These are phyloP conservation scores for Vicia sativa DNA, from an alignment of 306 rosid genomes.

Conservation along the genomic window DNA sequence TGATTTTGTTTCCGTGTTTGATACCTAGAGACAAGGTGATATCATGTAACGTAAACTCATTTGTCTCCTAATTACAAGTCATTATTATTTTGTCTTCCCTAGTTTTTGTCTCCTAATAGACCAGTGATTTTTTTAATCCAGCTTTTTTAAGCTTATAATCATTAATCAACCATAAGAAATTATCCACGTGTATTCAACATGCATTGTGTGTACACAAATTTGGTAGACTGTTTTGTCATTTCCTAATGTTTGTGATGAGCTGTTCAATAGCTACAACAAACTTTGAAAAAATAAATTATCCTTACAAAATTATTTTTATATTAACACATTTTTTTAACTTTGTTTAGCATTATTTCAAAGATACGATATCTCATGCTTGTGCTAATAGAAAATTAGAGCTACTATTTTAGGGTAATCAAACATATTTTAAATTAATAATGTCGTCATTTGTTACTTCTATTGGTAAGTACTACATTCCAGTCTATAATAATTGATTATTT, in stretches of 20 bases:
- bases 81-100: background rate
- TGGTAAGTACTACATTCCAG: constrained; percentile 28
- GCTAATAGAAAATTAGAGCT: constrained; percentile 27
- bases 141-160: constrained; percentile 8
- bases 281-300: constrained; percentile 50
- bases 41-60: constrained; percentile 4
- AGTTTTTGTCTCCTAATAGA: constrained; percentile 5
- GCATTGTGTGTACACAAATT: constrained; percentile 36
- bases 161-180: constrained; percentile 32
- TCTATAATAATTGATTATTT: background rate
- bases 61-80: background rate
- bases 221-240: constrained; percentile 44
- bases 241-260: constrained; percentile 50
- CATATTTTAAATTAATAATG: constrained; percentile 1
- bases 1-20: constrained; percentile 42
- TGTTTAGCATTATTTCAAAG: constrained; percentile 44
- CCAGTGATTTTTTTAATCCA: constrained; percentile 16
- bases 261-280: constrained; percentile 58
- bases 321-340: constrained; percentile 14
- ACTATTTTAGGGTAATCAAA: constrained; percentile 36
- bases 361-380: constrained; percentile 61
- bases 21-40: constrained; percentile 36
- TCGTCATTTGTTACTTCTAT: constrained; percentile 5
- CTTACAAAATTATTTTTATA: constrained; percentile 34
- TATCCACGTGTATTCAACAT: constrained; percentile 45